Base-by-base conservation (phyloP, 768 basidiomycete genomes). In the Coprinopsis sp. region DNA sequence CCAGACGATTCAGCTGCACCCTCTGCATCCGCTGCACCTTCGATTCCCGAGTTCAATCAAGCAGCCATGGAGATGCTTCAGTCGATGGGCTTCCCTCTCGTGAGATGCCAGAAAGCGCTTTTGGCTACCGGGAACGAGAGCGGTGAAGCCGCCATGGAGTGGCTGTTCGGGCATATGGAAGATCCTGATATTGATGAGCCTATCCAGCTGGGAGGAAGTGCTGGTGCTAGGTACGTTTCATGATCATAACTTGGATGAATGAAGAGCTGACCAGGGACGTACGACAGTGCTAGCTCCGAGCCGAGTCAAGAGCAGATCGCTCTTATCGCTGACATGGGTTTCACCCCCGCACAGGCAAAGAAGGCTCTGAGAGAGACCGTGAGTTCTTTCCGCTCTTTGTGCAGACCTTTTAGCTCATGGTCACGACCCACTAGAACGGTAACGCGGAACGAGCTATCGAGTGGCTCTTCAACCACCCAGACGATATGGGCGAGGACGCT, bases 91-190 rank as follows among this genome's bases (percentile, higher is more conserved):
- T 98, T 99, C 74, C 88, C 94, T 0, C 61, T 67, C 0, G 62
- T 92, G 6, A 78, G 93, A 19, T 93, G 89, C 62, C 86, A 95
- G 56, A 93, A 91, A 54, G 96, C 94, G 0, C 63, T 98, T 4
- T 71, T 95, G 8, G 92, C 91, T 0, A 98, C 93, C 0, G 91
- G 91, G 0, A 83, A 84, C 54, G 68, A 64, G 13, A 81, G 82
- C 48, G 68, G 86, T 0, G 88, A 93, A 51, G 76, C 71, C 0
- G 96, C 96, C 0, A 95, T 95, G 92, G 84, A 91, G 49, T 99
- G 95, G 95, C 64, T 99, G 33, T 95, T 98, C 58, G 73, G 64
- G 34, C 95, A 97, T 62, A 90, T 94, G 89, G 94, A 97, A 1
- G 95, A 98, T 64, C 73, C 91, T 11, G 90, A 92, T 90, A 42